Percentiles rank a stretch among this genome's conserved stretches.
These are phyloP conservation scores for Ambrosia artemisiifolia DNA, from an alignment of 129 eudicot genomes.

Conservation along the genomic window DNA sequence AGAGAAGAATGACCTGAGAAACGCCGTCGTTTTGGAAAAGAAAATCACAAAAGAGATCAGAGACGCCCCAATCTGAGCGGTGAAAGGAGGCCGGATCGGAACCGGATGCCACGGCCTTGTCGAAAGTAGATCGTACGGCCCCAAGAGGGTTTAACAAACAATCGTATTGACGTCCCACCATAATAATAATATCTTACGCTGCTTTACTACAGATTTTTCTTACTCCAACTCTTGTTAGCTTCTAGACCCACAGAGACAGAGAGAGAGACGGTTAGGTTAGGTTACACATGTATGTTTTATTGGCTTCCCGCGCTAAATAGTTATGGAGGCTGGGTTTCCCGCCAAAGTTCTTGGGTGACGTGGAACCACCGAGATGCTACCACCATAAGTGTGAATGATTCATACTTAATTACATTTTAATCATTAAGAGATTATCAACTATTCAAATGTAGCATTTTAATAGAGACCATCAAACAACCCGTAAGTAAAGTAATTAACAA, in stretches of 20 bases:
- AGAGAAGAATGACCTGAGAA: too few relatives aligned
- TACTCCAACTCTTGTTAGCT: background rate
- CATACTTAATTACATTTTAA: too few relatives aligned
- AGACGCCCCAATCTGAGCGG: slow-evolving; percentile 72
- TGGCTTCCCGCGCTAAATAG: slow-evolving; percentile 37
- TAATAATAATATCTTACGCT: too few relatives aligned
- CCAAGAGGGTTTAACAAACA: slow-evolving; percentile 82
- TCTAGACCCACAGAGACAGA: background rate
- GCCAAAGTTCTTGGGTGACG: slow-evolving; percentile 22
- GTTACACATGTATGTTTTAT: background rate
- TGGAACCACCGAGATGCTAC: too few relatives aligned
- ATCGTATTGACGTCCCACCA: slow-evolving; percentile 80
- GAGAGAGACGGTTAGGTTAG: slow-evolving; percentile 10
- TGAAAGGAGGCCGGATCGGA: slow-evolving; percentile 38
- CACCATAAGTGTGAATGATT: too few relatives aligned
- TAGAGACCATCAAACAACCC: too few relatives aligned
- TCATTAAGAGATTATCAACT: too few relatives aligned
- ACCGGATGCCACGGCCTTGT: slow-evolving; percentile 53
- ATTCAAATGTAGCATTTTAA: too few relatives aligned
- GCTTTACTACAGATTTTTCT: background rate
- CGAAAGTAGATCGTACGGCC: slow-evolving; percentile 76
- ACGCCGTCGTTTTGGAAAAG: slow-evolving; percentile 44
- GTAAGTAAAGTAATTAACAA: too few relatives aligned
- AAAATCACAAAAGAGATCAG: slow-evolving; percentile 57
- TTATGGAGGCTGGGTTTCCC: slow-evolving; percentile 35